phyloP scores from a whole-genome alignment of 495 filamentous ascomycete genomes.

The Aspergillus funiculosus region DNA sequence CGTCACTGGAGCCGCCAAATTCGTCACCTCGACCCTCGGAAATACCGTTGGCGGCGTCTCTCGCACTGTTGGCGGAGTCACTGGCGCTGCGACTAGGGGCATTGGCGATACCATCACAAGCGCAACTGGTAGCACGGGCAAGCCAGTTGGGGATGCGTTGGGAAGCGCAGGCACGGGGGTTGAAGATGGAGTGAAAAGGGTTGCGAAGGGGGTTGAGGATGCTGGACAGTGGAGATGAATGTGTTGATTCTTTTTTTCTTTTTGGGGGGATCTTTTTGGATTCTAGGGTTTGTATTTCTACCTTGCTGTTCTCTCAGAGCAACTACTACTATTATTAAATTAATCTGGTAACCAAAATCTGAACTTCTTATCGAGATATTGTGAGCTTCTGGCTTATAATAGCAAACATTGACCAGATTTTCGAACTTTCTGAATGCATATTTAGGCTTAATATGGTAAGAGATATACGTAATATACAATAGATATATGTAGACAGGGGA shows the following conservation, averaged over 20 bases:
- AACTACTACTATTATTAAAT: too few species aligned
- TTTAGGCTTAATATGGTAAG: too few species aligned
- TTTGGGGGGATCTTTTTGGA: background rate
- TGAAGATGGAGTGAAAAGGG: slow-evolving; percentile 50
- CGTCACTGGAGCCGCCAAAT: slow-evolving; percentile 39
- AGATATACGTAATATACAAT: too few species aligned
- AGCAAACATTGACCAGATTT: too few species aligned
- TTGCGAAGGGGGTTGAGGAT: slow-evolving; percentile 61
- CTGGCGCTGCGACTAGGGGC: slow-evolving; percentile 61
- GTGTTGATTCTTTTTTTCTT: background rate
- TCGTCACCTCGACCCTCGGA: slow-evolving; percentile 49
- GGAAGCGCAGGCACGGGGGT: slow-evolving; percentile 54
- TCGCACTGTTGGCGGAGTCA: slow-evolving; percentile 62
- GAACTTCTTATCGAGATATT: too few species aligned
- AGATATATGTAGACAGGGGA: too few species aligned
- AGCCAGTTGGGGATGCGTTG: slow-evolving; percentile 61
- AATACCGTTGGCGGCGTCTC: slow-evolving; percentile 58
- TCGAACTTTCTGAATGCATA: too few species aligned
- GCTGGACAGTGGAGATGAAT: slow-evolving; percentile 59
- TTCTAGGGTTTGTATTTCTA: background rate
- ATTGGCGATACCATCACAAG: slow-evolving; percentile 58
- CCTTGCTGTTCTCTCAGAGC: too few species aligned
- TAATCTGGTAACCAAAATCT: too few species aligned
- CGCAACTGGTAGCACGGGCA: slow-evolving; percentile 57
- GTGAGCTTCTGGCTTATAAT: too few species aligned